Conservation (phyloP, 1,284 basidiomycete species). For the Neonothopanus nambi region DNA sequence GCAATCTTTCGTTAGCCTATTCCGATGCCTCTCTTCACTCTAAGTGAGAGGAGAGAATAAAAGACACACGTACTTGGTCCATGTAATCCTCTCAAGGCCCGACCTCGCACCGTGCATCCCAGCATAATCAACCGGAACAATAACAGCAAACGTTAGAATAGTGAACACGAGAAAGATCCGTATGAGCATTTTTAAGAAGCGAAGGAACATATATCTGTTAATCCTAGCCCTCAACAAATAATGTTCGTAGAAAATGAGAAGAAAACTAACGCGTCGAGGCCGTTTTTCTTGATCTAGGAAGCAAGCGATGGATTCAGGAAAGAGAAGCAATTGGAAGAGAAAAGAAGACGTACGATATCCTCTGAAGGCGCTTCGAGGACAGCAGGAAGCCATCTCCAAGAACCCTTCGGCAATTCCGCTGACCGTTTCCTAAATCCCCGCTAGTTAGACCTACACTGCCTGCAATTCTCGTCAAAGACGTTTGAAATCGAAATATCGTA, state of each 20-base stretch:
- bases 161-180: slow-evolving; percentile 70
- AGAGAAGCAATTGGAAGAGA: neutral
- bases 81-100: slow-evolving; percentile 43
- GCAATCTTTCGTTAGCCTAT: too few species aligned
- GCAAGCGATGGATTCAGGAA: slow-evolving; percentile 5
- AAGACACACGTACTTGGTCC: slow-evolving; percentile 51
- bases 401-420: slow-evolving; percentile 37
- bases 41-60: too few species aligned
- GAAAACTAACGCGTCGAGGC: slow-evolving; percentile 57
- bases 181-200: slow-evolving; percentile 65
- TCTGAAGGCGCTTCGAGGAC: slow-evolving; percentile 37
- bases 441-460: neutral
- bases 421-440: slow-evolving; percentile 43
- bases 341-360: slow-evolving; percentile 43
- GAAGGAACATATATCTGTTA: slow-evolving; percentile 57
- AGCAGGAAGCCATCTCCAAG: slow-evolving; percentile 50
- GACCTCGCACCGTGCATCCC: slow-evolving; percentile 36
- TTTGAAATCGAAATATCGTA: slow-evolving; percentile 31
- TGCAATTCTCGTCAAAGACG: slow-evolving; percentile 1
- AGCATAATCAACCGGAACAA: slow-evolving; percentile 62
- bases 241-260: too few species aligned
- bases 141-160: slow-evolving; percentile 55
- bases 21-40: too few species aligned
- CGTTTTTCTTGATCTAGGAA: slow-evolving; percentile 56
- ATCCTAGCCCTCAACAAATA: too few species aligned